A percentile compares a stretch with the other conserved stretches of the same genome.
phyloP scores from a whole-genome alignment of 176 grass and related monocot species.

The Pharus latifolius region DNA sequence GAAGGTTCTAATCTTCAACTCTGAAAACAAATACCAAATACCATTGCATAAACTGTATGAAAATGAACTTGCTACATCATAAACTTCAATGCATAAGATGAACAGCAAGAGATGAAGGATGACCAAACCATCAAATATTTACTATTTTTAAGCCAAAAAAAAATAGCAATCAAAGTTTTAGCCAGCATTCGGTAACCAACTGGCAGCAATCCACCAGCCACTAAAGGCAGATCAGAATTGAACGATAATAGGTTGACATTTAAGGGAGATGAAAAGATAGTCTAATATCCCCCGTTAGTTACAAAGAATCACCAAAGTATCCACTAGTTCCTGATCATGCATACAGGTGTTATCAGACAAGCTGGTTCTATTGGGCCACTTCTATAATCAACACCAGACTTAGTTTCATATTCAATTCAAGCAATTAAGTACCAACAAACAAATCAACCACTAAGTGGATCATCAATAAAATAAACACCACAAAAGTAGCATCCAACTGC shows the following conservation, averaged over 20 bases:
- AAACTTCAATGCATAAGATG: not conserved
- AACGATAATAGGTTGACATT: not conserved
- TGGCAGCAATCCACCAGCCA: slow-evolving; percentile 1
- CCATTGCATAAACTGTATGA: too few species aligned
- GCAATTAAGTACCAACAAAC: too few species aligned
- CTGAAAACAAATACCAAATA: not conserved
- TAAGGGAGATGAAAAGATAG: not conserved
- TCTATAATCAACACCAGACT: not conserved
- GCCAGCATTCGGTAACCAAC: not conserved
- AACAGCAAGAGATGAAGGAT: too few species aligned
- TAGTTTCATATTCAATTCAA: not conserved
- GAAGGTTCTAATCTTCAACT: not conserved
- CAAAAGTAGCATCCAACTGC: not conserved
- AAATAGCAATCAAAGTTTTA: not conserved
- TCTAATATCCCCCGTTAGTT: not conserved
- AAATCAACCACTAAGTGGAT: too few species aligned
- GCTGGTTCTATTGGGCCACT: too few species aligned
- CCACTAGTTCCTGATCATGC: not conserved
- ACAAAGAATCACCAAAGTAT: not conserved
- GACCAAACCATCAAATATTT: not conserved
- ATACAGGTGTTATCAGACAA: not conserved
- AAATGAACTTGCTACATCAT: not conserved
- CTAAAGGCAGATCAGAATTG: not conserved
- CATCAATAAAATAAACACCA: too few species aligned
- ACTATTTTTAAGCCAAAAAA: not conserved